Evolutionary conservation across 805 yeast species (phyloP).

Genomic region (Candida patagonica): DNA sequence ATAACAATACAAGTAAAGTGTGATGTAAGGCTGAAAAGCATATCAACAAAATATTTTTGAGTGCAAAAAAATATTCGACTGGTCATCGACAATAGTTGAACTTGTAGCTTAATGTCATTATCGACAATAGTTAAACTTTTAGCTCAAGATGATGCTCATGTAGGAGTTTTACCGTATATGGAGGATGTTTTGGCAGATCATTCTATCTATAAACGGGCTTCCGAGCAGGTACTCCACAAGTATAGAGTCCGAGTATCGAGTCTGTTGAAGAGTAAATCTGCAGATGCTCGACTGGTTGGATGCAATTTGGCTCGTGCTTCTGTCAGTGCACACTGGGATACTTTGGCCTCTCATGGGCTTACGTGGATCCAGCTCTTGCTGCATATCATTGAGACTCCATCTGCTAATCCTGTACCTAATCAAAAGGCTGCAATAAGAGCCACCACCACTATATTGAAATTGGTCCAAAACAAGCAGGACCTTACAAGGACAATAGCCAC

Average conservation of each 20-base stretch:
- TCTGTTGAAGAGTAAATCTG: constrained; percentile 29
- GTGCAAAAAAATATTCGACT: too few species aligned
- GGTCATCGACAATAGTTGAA: too few species aligned
- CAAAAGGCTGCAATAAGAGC: constrained; percentile 24
- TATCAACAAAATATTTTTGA: too few species aligned
- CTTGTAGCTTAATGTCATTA: too few species aligned
- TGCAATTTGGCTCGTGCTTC: constrained; percentile 25
- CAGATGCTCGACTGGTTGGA: constrained; percentile 30
- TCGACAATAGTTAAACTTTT: too few species aligned
- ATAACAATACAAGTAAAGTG: too few species aligned
- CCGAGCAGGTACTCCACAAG: constrained; percentile 19
- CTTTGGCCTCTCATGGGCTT: constrained; percentile 31
- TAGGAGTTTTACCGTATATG: not conserved
- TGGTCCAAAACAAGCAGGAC: constrained; percentile 63
- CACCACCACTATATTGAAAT: constrained; percentile 18
- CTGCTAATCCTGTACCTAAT: constrained; percentile 21
- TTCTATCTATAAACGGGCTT: not conserved
- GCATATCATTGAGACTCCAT: constrained; percentile 30
- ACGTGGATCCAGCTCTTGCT: constrained; percentile 30
- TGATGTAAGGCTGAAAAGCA: too few species aligned
- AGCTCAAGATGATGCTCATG: not conserved
- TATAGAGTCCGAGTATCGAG: constrained; percentile 25
- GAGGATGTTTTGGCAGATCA: not conserved
- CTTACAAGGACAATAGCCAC: constrained; percentile 76
- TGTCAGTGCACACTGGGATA: constrained; percentile 19